These are phyloP conservation scores for Myxozyma kluyveri DNA, from an alignment of 805 yeast genomes.

Conservation along the genomic window DNA sequence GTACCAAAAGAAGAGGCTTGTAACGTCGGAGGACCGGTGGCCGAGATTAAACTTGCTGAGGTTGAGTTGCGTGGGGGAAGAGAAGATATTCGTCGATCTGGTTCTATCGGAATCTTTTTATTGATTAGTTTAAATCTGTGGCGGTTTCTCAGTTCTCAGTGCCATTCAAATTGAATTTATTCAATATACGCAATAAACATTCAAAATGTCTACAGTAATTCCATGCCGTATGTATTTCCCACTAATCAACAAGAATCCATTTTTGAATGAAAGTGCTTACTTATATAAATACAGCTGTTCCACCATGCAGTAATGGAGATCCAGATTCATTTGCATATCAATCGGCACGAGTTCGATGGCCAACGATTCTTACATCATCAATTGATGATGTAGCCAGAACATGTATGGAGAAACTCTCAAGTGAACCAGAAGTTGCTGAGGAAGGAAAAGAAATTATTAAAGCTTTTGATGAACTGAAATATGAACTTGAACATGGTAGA, in stretches of 20 bases:
- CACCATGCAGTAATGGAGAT: slow-evolving; percentile 61
- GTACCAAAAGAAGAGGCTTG: no score
- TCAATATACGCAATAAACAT: no score
- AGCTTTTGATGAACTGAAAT: slow-evolving; percentile 38
- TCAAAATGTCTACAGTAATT: slow-evolving; percentile 1
- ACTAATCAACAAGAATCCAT: background rate
- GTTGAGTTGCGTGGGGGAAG: no score
- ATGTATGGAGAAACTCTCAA: slow-evolving; percentile 26
- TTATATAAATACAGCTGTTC: slow-evolving; percentile 25
- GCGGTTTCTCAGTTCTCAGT: no score
- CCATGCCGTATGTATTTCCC: slow-evolving; percentile 4
- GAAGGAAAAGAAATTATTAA: slow-evolving; percentile 40
- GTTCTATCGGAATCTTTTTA: no score
- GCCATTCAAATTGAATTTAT: no score
- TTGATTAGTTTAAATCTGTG: no score
- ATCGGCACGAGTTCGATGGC: slow-evolving; percentile 84
- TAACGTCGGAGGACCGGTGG: no score
- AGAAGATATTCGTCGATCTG: no score
- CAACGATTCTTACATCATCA: slow-evolving; percentile 67
- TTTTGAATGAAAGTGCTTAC: background rate
- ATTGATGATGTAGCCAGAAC: slow-evolving; percentile 57
- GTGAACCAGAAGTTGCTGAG: slow-evolving; percentile 41
- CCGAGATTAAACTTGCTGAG: no score
- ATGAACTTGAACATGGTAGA: slow-evolving; percentile 42
- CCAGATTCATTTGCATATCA: slow-evolving; percentile 74